Conservation (phyloP, 225 moss, liverwort and hornwort genomes). For the Thuidium tamariscinum region DNA sequence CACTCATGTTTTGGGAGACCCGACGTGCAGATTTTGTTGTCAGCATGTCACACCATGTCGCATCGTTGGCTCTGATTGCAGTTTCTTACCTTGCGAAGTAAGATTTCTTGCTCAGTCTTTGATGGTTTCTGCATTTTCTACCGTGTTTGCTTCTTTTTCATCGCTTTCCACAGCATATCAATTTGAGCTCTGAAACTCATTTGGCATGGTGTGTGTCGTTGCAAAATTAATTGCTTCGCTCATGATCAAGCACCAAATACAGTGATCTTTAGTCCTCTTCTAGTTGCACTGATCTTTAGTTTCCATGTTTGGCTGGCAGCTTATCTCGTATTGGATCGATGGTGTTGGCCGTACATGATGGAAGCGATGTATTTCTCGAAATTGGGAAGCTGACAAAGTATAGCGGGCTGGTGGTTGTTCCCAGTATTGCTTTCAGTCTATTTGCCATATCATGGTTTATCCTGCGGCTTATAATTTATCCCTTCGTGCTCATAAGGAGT, state of each 20-base stretch:
- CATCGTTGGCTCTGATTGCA: constrained; percentile 40
- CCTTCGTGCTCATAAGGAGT: constrained; percentile 33
- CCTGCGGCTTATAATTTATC: constrained; percentile 43
- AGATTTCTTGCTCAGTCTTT: not conserved
- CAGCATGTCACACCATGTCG: constrained; percentile 81
- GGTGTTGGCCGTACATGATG: constrained; percentile 49
- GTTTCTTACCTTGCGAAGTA: constrained; percentile 75
- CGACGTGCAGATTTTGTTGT: constrained; percentile 81
- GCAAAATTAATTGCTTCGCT: not conserved
- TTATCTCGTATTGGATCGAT: constrained; percentile 41
- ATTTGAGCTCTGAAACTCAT: not conserved
- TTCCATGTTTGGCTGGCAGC: constrained; percentile 6
- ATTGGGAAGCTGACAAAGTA: constrained; percentile 55
- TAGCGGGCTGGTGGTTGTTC: constrained; percentile 39
- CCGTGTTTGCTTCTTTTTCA: not conserved
- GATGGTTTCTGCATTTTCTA: not conserved
- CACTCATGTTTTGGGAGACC: constrained; percentile 77
- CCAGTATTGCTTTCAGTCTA: constrained; percentile 33
- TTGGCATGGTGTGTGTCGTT: not conserved
- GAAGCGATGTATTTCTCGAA: constrained; percentile 50
- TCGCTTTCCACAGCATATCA: not conserved
- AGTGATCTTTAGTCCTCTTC: not conserved
- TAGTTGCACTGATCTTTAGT: not conserved
- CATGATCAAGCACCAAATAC: not conserved
- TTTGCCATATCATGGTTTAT: constrained; percentile 47